Percentiles rank a stretch among this genome's conserved stretches.
These are phyloP conservation scores for Tulasnella sp. DNA, from an alignment of 768 basidiomycete species.

Conservation along the genomic window DNA sequence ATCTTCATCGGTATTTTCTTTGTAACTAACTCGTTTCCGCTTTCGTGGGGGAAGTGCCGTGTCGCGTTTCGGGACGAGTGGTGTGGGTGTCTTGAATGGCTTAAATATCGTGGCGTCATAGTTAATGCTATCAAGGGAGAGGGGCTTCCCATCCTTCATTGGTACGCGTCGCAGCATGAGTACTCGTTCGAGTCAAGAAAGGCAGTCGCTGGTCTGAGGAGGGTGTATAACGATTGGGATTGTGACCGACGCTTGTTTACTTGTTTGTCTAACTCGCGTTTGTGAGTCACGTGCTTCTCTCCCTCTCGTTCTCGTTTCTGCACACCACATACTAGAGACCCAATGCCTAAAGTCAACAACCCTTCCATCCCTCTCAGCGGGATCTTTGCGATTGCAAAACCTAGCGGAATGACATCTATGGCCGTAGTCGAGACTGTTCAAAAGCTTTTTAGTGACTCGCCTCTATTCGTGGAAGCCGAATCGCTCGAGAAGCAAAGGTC, in stretches of 20 bases:
- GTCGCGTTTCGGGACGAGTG: slow-evolving; percentile 47
- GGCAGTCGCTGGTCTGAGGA: slow-evolving; percentile 1
- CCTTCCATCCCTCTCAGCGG: slow-evolving; percentile 69
- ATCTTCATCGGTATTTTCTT: slow-evolving; percentile 57
- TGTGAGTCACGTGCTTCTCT: slow-evolving; percentile 9
- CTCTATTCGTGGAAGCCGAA: slow-evolving; percentile 61
- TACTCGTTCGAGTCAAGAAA: not conserved
- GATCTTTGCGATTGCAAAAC: slow-evolving; percentile 88
- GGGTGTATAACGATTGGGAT: not conserved
- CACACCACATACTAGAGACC: not conserved
- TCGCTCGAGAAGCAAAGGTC: slow-evolving; percentile 23
- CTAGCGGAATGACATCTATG: slow-evolving; percentile 94
- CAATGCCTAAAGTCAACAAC: slow-evolving; percentile 68
- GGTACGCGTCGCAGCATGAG: slow-evolving; percentile 29
- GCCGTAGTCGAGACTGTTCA: slow-evolving; percentile 83
- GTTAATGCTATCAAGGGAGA: slow-evolving; percentile 1
- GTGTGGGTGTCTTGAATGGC: slow-evolving; percentile 77
- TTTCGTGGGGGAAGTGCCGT: slow-evolving; percentile 73
- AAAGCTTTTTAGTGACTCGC: slow-evolving; percentile 72
- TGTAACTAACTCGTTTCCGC: slow-evolving; percentile 87
- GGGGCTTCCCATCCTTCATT: slow-evolving; percentile 24
- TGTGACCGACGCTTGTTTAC: not conserved
- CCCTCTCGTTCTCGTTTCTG: not conserved
- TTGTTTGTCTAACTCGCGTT: slow-evolving; percentile 6
- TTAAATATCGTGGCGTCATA: slow-evolving; percentile 45